phyloP scores from a whole-genome alignment of 306 rosid species.

The Morella rubra region DNA sequence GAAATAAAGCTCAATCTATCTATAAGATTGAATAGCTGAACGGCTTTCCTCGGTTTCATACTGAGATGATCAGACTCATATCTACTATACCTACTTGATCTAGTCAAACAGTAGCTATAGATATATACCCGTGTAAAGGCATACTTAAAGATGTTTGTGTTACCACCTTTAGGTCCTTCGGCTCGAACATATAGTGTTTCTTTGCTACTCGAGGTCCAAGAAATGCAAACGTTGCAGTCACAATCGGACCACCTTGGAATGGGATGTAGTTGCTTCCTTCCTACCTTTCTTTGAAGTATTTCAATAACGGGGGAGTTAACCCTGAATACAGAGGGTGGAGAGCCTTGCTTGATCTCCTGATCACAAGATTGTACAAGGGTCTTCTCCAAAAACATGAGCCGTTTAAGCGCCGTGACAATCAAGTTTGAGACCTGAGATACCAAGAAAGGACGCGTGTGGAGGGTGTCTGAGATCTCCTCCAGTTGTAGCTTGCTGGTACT shows the following conservation, averaged over 20 bases:
- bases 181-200: conserved; percentile 61
- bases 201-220: conserved; percentile 59
- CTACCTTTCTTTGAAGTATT: conserved; percentile 73
- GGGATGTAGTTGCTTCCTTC: conserved; percentile 33
- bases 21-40: no score
- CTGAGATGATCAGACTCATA: no score
- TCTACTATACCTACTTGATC: no score
- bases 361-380: conserved; percentile 1
- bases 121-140: no score
- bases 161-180: conserved; percentile 55
- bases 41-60: no score
- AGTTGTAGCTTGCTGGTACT: conserved; percentile 56
- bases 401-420: conserved; percentile 42
- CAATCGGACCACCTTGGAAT: conserved; percentile 91
- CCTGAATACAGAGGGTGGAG: conserved; percentile 35
- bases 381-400: conserved; percentile 35
- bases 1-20: no score
- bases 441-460: conserved; percentile 69
- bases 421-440: conserved; percentile 65
- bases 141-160: not conserved
- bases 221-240: conserved; percentile 62
- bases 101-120: no score
- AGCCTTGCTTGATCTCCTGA: conserved; percentile 24
- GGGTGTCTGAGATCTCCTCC: conserved; percentile 89
- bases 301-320: conserved; percentile 68